Evolutionary conservation across 2,329 filamentous ascomycete genomes (phyloP).

Genomic region (Phoma sp.): DNA sequence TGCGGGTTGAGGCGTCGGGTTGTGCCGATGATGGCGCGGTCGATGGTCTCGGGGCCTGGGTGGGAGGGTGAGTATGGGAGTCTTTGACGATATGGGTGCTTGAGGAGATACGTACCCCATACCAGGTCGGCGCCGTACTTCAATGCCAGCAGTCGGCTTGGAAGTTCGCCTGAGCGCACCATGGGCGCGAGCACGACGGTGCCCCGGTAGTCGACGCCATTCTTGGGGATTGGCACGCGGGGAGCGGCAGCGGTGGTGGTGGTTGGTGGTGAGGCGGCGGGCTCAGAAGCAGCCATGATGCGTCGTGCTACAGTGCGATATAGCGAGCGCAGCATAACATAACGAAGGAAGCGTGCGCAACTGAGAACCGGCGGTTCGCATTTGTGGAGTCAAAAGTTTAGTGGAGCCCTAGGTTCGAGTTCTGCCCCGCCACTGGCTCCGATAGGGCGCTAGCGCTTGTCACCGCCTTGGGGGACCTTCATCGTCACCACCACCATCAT

Average conservation of each 20-base stretch:
- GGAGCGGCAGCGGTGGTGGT: conserved; percentile 20
- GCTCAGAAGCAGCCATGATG: conserved; percentile 32
- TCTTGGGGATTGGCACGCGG: conserved; percentile 80
- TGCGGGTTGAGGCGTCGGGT: conserved; percentile 76
- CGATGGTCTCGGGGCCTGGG: conserved; percentile 88
- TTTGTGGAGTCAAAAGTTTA: conserved; percentile 4
- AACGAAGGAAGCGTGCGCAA: background rate
- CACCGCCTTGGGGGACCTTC: background rate
- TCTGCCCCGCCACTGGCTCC: conserved; percentile 12
- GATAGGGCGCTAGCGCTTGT: background rate
- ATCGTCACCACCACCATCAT: background rate
- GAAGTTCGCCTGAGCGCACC: conserved; percentile 96
- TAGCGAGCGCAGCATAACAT: conserved; percentile 51
- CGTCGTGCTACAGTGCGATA: conserved; percentile 33
- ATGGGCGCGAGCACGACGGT: conserved; percentile 96
- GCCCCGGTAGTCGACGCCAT: conserved; percentile 90
- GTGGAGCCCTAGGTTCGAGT: background rate
- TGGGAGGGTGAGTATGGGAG: conserved; percentile 9
- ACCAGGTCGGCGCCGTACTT: conserved; percentile 97
- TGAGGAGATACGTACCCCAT: conserved; percentile 71
- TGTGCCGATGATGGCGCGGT: conserved; percentile 88
- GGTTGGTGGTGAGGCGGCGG: no score
- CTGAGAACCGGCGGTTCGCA: background rate
- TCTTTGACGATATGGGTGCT: background rate
- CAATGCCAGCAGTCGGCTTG: conserved; percentile 84